A percentile compares a stretch with the other conserved stretches of the same genome.
Evolutionary conservation across 1,284 basidiomycete species (phyloP).

Genomic region (Afroboletus lepidellus): DNA sequence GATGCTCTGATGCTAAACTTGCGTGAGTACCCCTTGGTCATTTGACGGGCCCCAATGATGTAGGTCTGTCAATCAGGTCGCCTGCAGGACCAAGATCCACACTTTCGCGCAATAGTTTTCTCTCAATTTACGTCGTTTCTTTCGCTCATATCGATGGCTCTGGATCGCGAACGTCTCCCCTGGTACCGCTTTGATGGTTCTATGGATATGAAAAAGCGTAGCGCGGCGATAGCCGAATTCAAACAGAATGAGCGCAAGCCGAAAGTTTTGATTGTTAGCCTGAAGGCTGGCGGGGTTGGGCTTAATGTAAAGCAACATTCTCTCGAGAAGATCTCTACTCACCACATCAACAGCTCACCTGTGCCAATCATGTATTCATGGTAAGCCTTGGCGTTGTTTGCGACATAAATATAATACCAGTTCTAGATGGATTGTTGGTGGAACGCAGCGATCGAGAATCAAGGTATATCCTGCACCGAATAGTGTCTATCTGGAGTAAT

Average conservation of each 20-base stretch:
- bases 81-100: conserved; percentile 69
- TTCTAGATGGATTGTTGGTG: conserved; percentile 93
- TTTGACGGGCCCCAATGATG: neutral
- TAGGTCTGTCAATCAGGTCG: conserved; percentile 42
- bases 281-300: conserved; percentile 95
- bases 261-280: conserved; percentile 82
- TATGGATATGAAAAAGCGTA: conserved; percentile 86
- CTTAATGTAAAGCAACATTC: conserved; percentile 58
- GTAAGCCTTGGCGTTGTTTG: conserved; percentile 35
- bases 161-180: conserved; percentile 72
- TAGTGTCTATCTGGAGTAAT: conserved; percentile 20
- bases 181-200: conserved; percentile 91
- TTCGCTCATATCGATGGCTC: conserved; percentile 75
- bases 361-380: conserved; percentile 86
- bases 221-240: conserved; percentile 74
- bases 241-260: conserved; percentile 64
- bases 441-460: conserved; percentile 88
- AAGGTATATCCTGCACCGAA: conserved; percentile 55
- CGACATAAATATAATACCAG: conserved; percentile 1
- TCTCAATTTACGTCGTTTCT: conserved; percentile 86
- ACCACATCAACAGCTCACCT: conserved; percentile 53
- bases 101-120: conserved; percentile 84
- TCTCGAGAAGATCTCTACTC: neutral
- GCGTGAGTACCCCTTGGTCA: conserved; percentile 39
- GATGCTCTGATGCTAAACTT: conserved; percentile 72